phyloP scores from a whole-genome alignment of 2,329 filamentous ascomycete species.

The Colletotrichum neosansevieriae region DNA sequence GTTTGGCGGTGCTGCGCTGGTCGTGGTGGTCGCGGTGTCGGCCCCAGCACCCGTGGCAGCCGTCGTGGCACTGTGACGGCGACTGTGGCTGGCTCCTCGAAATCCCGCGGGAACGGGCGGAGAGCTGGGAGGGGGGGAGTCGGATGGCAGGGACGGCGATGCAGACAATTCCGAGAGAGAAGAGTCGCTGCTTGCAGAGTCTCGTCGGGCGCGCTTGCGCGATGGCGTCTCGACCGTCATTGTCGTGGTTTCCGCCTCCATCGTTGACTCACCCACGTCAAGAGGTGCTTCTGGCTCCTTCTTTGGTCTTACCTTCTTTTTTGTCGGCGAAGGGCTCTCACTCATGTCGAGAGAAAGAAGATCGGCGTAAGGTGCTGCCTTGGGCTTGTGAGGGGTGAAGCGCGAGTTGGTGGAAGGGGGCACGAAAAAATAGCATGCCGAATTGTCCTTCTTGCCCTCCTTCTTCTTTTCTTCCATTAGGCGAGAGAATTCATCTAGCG shows the following conservation, averaged over 20 bases:
- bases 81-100: conserved; percentile 40
- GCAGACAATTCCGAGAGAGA: conserved; percentile 55
- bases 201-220: conserved; percentile 50
- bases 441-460: conserved; percentile 66
- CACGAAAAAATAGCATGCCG: conserved; percentile 66
- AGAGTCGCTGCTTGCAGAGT: conserved; percentile 56
- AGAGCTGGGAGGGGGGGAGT: conserved; percentile 52
- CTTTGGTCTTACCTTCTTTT: conserved; percentile 17
- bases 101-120: conserved; percentile 38
- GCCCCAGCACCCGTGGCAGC: conserved; percentile 39
- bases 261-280: conserved; percentile 23
- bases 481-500: conserved; percentile 62
- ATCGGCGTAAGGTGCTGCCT: conserved; percentile 61
- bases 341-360: conserved; percentile 58
- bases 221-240: conserved; percentile 47
- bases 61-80: conserved; percentile 40
- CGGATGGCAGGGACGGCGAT: conserved; percentile 46
- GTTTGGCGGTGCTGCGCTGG: conserved; percentile 39
- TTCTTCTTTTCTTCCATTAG: conserved; percentile 67
- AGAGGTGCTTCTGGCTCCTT: conserved; percentile 31
- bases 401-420: conserved; percentile 58
- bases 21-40: conserved; percentile 39
- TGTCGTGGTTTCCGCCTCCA: conserved; percentile 19
- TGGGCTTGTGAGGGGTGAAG: conserved; percentile 59
- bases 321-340: conserved; percentile 37